Evolutionary conservation across 108 stramenopile species (phyloP).

Genomic region (Cylindrotheca closterium): DNA sequence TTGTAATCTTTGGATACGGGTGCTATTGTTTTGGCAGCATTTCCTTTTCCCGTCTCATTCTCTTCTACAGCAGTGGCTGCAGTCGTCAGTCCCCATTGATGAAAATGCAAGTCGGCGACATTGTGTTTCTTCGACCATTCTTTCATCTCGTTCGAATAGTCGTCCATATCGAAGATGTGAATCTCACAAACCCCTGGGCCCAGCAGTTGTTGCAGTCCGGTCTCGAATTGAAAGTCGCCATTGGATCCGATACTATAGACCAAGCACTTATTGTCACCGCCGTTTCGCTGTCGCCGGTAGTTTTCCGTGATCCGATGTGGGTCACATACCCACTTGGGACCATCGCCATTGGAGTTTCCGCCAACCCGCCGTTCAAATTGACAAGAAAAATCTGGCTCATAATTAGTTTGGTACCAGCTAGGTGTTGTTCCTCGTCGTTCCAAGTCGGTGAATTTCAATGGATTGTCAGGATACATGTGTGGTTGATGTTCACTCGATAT

Average conservation of each 20-base stretch:
- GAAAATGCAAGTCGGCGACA: slow-evolving; percentile 44
- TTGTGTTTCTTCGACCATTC: slow-evolving; percentile 11
- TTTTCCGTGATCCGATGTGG: slow-evolving; percentile 35
- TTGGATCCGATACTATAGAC: slow-evolving; percentile 57
- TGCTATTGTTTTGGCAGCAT: background rate
- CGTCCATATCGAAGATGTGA: slow-evolving; percentile 59
- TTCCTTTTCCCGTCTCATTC: background rate
- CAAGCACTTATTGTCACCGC: no score
- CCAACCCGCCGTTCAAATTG: slow-evolving; percentile 49
- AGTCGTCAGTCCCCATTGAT: slow-evolving; percentile 49
- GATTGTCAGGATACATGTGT: slow-evolving; percentile 22
- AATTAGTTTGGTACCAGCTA: slow-evolving; percentile 40
- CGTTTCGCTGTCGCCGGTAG: slow-evolving; percentile 4
- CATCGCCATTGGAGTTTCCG: slow-evolving; percentile 37
- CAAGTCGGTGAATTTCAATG: background rate
- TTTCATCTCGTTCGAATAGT: slow-evolving; percentile 11
- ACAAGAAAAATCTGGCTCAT: slow-evolving; percentile 63
- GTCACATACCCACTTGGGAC: slow-evolving; percentile 70
- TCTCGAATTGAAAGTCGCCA: slow-evolving; percentile 46
- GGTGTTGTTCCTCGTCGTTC: slow-evolving; percentile 20
- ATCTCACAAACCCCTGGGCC: slow-evolving; percentile 50
- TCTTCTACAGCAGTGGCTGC: background rate
- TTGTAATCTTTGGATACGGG: background rate
- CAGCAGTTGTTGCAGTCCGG: slow-evolving; percentile 34
- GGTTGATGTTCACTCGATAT: slow-evolving; percentile 15